A percentile compares a stretch with the other conserved stretches of the same genome.
These are phyloP conservation scores for Bruguiera gymnorhiza DNA, from an alignment of 345 rosid species.

Conservation along the genomic window DNA sequence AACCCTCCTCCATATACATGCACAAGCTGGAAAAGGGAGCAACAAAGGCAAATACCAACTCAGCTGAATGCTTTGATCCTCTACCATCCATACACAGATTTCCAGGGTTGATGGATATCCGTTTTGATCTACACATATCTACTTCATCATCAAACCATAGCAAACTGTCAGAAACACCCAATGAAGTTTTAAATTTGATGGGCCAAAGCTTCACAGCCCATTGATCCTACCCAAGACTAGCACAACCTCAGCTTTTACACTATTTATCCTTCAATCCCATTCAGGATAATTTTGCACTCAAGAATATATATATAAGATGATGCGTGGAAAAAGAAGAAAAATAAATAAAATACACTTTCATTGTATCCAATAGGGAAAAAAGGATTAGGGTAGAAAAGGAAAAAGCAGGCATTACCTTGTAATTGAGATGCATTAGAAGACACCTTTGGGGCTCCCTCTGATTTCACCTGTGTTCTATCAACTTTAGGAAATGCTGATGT, in stretches of 20 bases:
- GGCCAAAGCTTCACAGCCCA: not conserved
- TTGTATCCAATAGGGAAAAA: not conserved
- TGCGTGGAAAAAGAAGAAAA: not conserved
- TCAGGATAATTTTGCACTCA: not conserved
- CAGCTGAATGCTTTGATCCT: not conserved
- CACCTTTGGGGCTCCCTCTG: slow-evolving; percentile 52
- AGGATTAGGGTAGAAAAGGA: not conserved
- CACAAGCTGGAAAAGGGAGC: not conserved
- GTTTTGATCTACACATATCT: not conserved
- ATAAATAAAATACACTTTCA: not conserved
- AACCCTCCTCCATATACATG: not conserved
- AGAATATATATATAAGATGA: no score
- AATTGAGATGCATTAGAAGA: slow-evolving; percentile 28
- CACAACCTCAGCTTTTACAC: not conserved
- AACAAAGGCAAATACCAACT: not conserved
- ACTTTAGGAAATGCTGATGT: slow-evolving; percentile 41
- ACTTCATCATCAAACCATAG: not conserved
- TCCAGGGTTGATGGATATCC: not conserved
- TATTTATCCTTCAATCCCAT: not conserved
- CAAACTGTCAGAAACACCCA: not conserved
- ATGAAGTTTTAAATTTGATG: not conserved
- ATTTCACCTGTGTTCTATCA: slow-evolving; percentile 42
- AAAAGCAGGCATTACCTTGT: slow-evolving; percentile 41
- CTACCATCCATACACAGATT: no score
- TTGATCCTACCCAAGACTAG: not conserved